phyloP scores from a whole-genome alignment of 2,329 filamentous ascomycete species.

The Diaporthe sp. region DNA sequence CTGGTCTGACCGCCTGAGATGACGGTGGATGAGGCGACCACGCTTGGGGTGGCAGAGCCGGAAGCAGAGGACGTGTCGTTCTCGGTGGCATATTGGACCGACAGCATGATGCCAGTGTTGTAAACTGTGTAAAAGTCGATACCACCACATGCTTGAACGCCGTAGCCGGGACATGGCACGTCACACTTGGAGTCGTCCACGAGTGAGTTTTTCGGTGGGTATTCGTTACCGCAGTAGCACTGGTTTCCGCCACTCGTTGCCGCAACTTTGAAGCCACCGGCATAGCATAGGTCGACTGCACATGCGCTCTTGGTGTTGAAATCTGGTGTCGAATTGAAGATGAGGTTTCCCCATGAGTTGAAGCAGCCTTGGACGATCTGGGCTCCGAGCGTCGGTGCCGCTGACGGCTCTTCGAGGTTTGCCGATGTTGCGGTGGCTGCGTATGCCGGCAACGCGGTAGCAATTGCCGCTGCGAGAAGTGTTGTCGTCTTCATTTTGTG shows the following conservation, averaged over 20 bases:
- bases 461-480: slow-evolving; percentile 33
- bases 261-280: slow-evolving; percentile 68
- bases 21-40: slow-evolving; percentile 40
- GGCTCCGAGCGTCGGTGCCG: slow-evolving; percentile 53
- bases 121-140: slow-evolving; percentile 61
- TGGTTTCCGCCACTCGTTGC: slow-evolving; percentile 71
- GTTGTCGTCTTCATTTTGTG: slow-evolving; percentile 41
- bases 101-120: slow-evolving; percentile 64
- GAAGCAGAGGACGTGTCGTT: slow-evolving; percentile 50
- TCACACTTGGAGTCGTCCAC: slow-evolving; percentile 74
- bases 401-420: slow-evolving; percentile 55
- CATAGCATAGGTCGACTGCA: slow-evolving; percentile 54
- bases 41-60: slow-evolving; percentile 47
- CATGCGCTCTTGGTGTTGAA: slow-evolving; percentile 62
- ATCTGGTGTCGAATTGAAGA: slow-evolving; percentile 42
- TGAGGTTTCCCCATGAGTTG: slow-evolving; percentile 57
- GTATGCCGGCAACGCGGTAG: slow-evolving; percentile 27
- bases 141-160: slow-evolving; percentile 75
- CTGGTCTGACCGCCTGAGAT: slow-evolving; percentile 42
- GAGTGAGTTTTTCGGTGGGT: slow-evolving; percentile 71
- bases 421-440: slow-evolving; percentile 38
- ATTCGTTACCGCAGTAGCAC: slow-evolving; percentile 81
- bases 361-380: slow-evolving; percentile 67
- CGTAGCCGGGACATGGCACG: slow-evolving; percentile 75
- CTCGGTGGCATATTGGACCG: slow-evolving; percentile 52